Conservation (phyloP, 1,284 basidiomycete species). For the Leccinum subatratum region DNA sequence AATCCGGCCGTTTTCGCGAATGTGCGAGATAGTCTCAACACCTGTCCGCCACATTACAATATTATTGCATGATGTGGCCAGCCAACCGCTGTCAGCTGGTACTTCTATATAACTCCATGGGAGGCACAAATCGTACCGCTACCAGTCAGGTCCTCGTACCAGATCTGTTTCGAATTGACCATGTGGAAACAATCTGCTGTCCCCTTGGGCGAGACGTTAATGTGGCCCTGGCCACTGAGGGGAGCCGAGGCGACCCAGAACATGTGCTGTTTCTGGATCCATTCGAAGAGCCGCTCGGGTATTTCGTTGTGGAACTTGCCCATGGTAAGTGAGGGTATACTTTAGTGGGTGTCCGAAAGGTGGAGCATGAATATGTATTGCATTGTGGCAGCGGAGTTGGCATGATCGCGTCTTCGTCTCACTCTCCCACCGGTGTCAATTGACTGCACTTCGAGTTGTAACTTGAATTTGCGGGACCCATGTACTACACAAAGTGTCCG, state of each 20-base stretch:
- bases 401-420: too few relatives aligned
- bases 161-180: slow-evolving; percentile 40
- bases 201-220: slow-evolving; percentile 55
- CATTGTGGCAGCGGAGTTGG: too few relatives aligned
- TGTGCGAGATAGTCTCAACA: slow-evolving; percentile 49
- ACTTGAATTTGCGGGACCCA: too few relatives aligned
- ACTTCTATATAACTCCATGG: background rate
- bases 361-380: too few relatives aligned
- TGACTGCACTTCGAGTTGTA: too few relatives aligned
- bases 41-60: slow-evolving; percentile 29
- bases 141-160: slow-evolving; percentile 54
- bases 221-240: slow-evolving; percentile 42
- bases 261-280: slow-evolving; percentile 47
- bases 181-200: slow-evolving; percentile 45
- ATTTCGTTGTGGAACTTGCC: slow-evolving; percentile 45
- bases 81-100: background rate
- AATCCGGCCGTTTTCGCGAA: slow-evolving; percentile 53
- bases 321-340: slow-evolving; percentile 31
- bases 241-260: slow-evolving; percentile 58
- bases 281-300: slow-evolving; percentile 41
- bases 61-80: background rate
- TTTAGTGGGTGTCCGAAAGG: background rate
- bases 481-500: too few relatives aligned
- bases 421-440: too few relatives aligned
- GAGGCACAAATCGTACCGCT: slow-evolving; percentile 37